Evolutionary conservation across 345 rosid species (phyloP), one percentile per base, ranked within the genome.

Genomic region (Pistacia integerrima): DNA sequence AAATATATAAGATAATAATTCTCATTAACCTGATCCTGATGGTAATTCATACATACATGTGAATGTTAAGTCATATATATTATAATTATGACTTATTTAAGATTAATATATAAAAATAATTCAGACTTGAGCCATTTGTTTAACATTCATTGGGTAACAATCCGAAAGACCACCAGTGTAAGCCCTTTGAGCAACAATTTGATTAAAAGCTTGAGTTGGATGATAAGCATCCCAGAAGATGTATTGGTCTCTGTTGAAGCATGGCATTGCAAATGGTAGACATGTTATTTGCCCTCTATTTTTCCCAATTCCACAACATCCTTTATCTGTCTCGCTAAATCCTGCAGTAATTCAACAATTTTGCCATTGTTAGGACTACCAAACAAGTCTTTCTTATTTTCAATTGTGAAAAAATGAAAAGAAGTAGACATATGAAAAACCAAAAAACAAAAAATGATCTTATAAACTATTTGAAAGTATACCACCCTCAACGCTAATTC

Each of bases 191-290:
- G 92, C 92, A 28, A 92, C 69, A 49, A 89, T 87, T 60, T 76
- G 64, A 46, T 92, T 92, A 69, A 85, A 82, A 69, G 94, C 91
- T 85, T 89, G 81, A 0, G 93, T 88, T 20, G 94, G 94, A 67
- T 89, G 93, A 72, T 77, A 87, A 8, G 95, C 90, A 76, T 91
- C 93, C 97, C 92, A 89, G 59, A 92, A 90, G 35, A 87, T 78
- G 58, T 86, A 87, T 12, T 81, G 71, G 14, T 89, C 89, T 74
- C 94, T 86, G 46, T 86, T 77, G 4, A 67, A 73, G 77, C 97
- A 91, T 13, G 97, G 91, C 3, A 85, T 63, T 44, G 78, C 75
- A 66, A 86, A 36, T 5, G 95, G 92, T 77, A 89, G 84, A 69
- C 97, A 92, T n/a, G 92, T 89, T 30, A 89, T 83, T 70, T 84